Percentiles rank a stretch among this genome's conserved stretches.
Conservation (phyloP, 345 rosid species). For the Ceriops zippeliana region DNA sequence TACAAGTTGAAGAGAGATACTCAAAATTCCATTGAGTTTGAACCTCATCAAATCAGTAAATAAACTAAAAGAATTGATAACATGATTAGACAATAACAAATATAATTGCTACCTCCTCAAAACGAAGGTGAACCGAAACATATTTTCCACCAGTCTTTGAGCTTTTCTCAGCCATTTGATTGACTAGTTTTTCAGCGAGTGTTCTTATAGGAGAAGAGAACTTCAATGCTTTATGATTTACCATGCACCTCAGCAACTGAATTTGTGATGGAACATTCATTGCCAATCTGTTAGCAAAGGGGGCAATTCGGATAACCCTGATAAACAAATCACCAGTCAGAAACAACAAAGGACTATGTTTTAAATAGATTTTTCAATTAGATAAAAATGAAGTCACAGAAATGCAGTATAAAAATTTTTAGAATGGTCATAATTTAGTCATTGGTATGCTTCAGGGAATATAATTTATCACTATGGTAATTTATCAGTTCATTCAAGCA, state of each 20-base stretch:
- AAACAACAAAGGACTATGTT: conserved; percentile 6
- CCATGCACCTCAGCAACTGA: conserved; percentile 79
- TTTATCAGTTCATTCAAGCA: too few species aligned
- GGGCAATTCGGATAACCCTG: conserved; percentile 84
- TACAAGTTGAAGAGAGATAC: conserved; percentile 23
- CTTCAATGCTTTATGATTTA: conserved; percentile 79
- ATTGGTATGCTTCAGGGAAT: background rate
- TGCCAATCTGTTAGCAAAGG: conserved; percentile 95
- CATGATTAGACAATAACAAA: conserved; percentile 1
- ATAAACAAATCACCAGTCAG: conserved; percentile 18
- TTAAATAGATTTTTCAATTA: conserved; percentile 1
- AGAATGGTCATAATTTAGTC: background rate
- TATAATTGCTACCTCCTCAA: conserved; percentile 67
- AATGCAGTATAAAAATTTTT: background rate
- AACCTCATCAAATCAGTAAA: background rate
- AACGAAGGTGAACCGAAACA: conserved; percentile 80
- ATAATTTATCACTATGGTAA: too few species aligned
- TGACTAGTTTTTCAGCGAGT: conserved; percentile 59
- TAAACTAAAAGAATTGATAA: background rate
- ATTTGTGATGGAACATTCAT: conserved; percentile 85
- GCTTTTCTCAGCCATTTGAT: conserved; percentile 72
- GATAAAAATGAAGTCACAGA: background rate
- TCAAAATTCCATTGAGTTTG: background rate
- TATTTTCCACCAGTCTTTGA: conserved; percentile 67
- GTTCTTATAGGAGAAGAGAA: conserved; percentile 60